A percentile compares a stretch with the other conserved stretches of the same genome.
Evolutionary conservation across 2,329 filamentous ascomycete genomes (phyloP).

Genomic region (Salinomyces thailandicus): DNA sequence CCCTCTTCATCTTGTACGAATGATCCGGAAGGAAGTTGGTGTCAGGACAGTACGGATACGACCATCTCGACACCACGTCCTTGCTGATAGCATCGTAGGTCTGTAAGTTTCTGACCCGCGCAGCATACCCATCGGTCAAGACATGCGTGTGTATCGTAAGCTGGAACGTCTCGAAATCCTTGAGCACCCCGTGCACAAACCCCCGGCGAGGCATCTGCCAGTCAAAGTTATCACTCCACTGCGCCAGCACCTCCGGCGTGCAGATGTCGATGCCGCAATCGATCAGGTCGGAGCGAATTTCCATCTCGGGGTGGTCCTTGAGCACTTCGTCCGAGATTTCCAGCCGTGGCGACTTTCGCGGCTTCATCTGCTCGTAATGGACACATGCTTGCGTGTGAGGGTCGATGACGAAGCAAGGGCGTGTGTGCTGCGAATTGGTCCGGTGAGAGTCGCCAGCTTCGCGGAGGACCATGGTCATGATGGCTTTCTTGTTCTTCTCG

Average conservation of each 20-base stretch:
- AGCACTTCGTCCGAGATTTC: slow-evolving; percentile 72
- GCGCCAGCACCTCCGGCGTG: slow-evolving; percentile 83
- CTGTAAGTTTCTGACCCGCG: slow-evolving; percentile 72
- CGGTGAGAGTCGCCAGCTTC: slow-evolving; percentile 65
- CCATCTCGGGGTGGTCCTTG: slow-evolving; percentile 61
- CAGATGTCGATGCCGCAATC: slow-evolving; percentile 96
- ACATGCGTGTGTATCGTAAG: slow-evolving; percentile 94
- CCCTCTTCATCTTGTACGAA: slow-evolving; percentile 59
- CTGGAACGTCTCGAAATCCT: slow-evolving; percentile 93
- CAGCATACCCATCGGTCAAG: slow-evolving; percentile 71
- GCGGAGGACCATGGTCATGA: slow-evolving; percentile 91
- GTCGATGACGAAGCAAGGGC: slow-evolving; percentile 79
- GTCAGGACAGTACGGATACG: slow-evolving; percentile 80
- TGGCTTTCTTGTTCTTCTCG: slow-evolving; percentile 78
- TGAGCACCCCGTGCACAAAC: slow-evolving; percentile 83
- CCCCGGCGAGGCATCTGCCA: slow-evolving; percentile 83
- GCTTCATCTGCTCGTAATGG: slow-evolving; percentile 86
- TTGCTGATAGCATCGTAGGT: slow-evolving; percentile 82
- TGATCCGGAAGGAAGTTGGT: slow-evolving; percentile 73
- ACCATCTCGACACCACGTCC: slow-evolving; percentile 79
- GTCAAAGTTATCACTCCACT: slow-evolving; percentile 97
- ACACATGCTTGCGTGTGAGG: slow-evolving; percentile 68
- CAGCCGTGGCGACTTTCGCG: slow-evolving; percentile 49
- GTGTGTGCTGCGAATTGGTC: slow-evolving; percentile 64
- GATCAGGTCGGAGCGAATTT: slow-evolving; percentile 76